phyloP scores from a whole-genome alignment of 179 eudicot species.

The Drosera spatulata region DNA sequence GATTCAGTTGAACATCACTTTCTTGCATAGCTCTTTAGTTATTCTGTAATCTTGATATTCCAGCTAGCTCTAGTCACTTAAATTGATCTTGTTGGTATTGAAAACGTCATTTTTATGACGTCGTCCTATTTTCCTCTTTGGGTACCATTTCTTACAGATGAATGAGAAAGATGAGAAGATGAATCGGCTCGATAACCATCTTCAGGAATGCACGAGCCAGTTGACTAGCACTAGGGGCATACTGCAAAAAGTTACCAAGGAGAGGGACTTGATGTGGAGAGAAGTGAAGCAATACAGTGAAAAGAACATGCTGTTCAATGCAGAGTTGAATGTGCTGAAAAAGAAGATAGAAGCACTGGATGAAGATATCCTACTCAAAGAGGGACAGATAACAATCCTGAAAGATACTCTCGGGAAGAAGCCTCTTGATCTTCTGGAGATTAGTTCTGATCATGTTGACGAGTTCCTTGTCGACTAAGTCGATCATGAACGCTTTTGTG shows the following conservation, averaged over 20 bases:
- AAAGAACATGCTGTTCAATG: conserved; percentile 61
- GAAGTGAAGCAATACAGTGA: conserved; percentile 70
- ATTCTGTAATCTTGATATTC: background rate
- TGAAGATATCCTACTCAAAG: conserved; percentile 79
- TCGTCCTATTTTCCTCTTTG: background rate
- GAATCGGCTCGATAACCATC: conserved; percentile 38
- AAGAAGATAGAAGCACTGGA: conserved; percentile 77
- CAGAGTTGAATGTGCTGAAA: conserved; percentile 54
- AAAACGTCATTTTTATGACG: no score
- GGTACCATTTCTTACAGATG: conserved; percentile 27
- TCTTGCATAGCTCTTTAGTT: background rate
- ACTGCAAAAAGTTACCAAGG: conserved; percentile 66
- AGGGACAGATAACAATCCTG: conserved; percentile 82
- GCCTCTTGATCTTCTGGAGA: conserved; percentile 58
- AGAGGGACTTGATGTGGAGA: conserved; percentile 81
- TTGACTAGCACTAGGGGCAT: conserved; percentile 34
- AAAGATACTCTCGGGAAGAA: conserved; percentile 62
- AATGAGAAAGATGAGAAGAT: conserved; percentile 68
- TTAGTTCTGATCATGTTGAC: conserved; percentile 22
- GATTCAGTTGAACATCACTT: no score
- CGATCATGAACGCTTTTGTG: background rate
- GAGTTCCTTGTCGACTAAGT: conserved; percentile 21
- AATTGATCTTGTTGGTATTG: no score
- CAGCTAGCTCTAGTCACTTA: no score
- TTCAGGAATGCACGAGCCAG: conserved; percentile 66